Conservation (phyloP, 1,139 yeast genomes). For the Blastobotrys aristatus region DNA sequence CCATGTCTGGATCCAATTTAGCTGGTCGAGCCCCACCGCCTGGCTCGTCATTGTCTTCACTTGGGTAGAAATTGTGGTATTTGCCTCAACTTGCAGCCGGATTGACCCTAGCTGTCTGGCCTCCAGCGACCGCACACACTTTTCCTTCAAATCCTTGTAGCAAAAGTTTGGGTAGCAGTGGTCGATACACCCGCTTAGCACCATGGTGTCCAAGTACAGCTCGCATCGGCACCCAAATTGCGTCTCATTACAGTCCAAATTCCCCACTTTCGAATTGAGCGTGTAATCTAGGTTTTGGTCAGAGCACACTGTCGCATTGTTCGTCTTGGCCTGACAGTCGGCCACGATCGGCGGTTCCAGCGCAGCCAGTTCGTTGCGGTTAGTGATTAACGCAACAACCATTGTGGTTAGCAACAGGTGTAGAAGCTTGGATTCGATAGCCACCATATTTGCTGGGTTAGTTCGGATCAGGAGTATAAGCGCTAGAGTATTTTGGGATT, state of each 20-base stretch:
- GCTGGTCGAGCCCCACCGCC: no score
- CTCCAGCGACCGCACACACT: neutral
- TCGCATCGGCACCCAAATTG: conserved; percentile 5
- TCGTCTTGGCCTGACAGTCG: neutral
- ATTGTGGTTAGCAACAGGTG: no score
- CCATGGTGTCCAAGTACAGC: conserved; percentile 2
- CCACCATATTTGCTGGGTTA: no score
- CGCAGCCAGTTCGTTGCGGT: neutral
- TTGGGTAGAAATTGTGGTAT: no score
- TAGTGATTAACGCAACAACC: no score
- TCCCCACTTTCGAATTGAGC: neutral
- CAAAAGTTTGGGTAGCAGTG: conserved; percentile 1
- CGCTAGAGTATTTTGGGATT: no score
- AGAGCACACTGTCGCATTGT: neutral
- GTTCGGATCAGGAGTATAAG: no score
- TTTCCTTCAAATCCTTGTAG: neutral
- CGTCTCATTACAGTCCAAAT: neutral
- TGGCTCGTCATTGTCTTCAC: no score
- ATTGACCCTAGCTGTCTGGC: no score
- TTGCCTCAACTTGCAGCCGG: no score
- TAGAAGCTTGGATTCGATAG: no score
- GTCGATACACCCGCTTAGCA: conserved; percentile 1
- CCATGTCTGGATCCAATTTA: no score
- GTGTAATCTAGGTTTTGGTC: neutral
- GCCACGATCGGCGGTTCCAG: conserved; percentile 1